These are phyloP conservation scores for Aspergillus sp. DNA, from an alignment of 2,329 filamentous ascomycete species.

Conservation along the genomic window DNA sequence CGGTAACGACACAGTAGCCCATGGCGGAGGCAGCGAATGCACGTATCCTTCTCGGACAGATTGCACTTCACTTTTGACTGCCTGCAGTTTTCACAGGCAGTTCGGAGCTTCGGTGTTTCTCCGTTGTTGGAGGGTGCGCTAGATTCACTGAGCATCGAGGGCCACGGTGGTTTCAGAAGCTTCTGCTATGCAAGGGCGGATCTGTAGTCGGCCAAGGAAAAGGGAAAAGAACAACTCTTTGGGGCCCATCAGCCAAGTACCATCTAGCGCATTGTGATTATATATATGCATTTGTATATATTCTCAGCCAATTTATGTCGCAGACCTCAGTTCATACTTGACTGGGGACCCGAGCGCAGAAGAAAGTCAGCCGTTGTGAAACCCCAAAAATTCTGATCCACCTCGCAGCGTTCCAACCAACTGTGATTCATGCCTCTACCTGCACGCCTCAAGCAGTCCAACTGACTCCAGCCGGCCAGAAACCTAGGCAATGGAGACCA, in stretches of 20 bases:
- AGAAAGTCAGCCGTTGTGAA: constrained; percentile 40
- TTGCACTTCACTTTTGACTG: constrained; percentile 44
- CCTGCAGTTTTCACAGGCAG: constrained; percentile 41
- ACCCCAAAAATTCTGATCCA: constrained; percentile 37
- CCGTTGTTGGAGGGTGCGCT: constrained; percentile 20
- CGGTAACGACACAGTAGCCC: constrained; percentile 39
- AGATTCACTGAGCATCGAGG: constrained; percentile 29
- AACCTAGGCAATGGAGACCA: constrained; percentile 19
- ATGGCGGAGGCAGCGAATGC: constrained; percentile 39
- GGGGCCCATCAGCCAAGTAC: neutral
- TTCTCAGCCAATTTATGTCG: neutral
- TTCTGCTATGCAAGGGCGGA: neutral
- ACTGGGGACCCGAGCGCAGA: constrained; percentile 31
- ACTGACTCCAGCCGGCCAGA: constrained; percentile 21
- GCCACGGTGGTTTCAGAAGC: neutral
- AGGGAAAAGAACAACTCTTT: constrained; percentile 4
- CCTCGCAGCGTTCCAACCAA: constrained; percentile 27
- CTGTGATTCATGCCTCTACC: constrained; percentile 10
- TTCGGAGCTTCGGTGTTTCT: constrained; percentile 36
- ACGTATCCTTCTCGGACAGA: constrained; percentile 36
- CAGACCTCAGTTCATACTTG: constrained; percentile 27
- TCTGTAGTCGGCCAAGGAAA: neutral
- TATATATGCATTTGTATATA: constrained; percentile 13
- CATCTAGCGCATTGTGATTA: constrained; percentile 13
- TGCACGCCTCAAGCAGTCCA: constrained; percentile 17